Conservation (phyloP, 768 basidiomycete genomes). For the Scleroderma bovista region DNA sequence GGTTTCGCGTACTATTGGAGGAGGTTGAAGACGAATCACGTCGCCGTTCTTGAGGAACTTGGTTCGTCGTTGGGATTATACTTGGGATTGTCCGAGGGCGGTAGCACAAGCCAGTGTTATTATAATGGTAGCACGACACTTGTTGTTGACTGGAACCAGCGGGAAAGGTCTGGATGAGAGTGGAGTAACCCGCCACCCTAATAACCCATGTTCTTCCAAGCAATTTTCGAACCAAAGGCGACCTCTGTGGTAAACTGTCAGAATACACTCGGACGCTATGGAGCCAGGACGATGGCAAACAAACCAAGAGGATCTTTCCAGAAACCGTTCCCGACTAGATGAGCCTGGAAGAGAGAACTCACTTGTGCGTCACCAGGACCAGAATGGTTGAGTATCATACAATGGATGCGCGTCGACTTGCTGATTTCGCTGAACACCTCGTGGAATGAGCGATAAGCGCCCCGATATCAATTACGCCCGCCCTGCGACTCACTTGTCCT, state of each 20-base stretch:
- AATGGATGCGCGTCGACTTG: no score
- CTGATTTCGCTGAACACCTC: no score
- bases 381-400: constrained; percentile 87
- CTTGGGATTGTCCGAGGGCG: constrained; percentile 69
- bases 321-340: constrained; percentile 92
- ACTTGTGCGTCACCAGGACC: constrained; percentile 98
- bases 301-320: constrained; percentile 80
- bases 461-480: no score
- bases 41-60: constrained; percentile 72
- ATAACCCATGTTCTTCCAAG: constrained; percentile 95
- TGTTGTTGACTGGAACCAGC: constrained; percentile 92
- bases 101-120: constrained; percentile 88
- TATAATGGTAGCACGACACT: constrained; percentile 98
- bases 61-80: constrained; percentile 64
- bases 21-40: constrained; percentile 75
- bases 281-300: constrained; percentile 13
- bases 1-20: constrained; percentile 78
- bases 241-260: constrained; percentile 48
- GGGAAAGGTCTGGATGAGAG: constrained; percentile 96
- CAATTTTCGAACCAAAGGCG: constrained; percentile 85
- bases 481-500: no score
- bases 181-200: constrained; percentile 96
- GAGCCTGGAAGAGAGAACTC: constrained; percentile 98
- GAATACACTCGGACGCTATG: not conserved
- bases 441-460: no score